Conservation (phyloP, 1,284 basidiomycete genomes). For the Ganoderma sp. region DNA sequence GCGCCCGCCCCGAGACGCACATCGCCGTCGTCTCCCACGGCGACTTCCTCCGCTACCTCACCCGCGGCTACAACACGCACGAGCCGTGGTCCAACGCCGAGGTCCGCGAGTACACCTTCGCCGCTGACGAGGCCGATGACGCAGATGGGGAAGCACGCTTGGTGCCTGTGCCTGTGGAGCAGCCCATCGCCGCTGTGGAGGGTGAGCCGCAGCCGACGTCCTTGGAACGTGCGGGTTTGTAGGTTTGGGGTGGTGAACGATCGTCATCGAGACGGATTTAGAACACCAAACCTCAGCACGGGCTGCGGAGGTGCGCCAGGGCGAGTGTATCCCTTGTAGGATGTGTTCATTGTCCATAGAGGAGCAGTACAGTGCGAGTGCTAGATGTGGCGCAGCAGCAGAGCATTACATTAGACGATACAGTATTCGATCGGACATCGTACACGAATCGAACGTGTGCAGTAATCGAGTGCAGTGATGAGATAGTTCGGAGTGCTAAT, state of each 20-base stretch:
- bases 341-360: constrained; percentile 1
- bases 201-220: constrained; percentile 38
- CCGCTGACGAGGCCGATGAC: constrained; percentile 37
- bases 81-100: constrained; percentile 42
- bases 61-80: constrained; percentile 35
- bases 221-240: constrained; percentile 24
- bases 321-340: not conserved
- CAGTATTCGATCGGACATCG: not conserved
- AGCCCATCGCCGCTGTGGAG: constrained; percentile 28
- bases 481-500: constrained; percentile 1
- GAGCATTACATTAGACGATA: constrained; percentile 25
- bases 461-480: constrained; percentile 1
- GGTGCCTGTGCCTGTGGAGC: constrained; percentile 32
- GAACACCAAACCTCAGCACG: not conserved
- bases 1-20: constrained; percentile 40
- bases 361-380: not conserved
- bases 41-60: constrained; percentile 41
- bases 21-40: constrained; percentile 44
- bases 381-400: constrained; percentile 4
- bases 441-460: constrained; percentile 11
- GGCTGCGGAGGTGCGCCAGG: not conserved
- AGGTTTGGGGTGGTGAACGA: not conserved
- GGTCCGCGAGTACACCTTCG: constrained; percentile 42
- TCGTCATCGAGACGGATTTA: not conserved
- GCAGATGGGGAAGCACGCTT: constrained; percentile 37